Evolutionary conservation across 345 rosid species (phyloP).

Genomic region (Eutrema heterophyllum): DNA sequence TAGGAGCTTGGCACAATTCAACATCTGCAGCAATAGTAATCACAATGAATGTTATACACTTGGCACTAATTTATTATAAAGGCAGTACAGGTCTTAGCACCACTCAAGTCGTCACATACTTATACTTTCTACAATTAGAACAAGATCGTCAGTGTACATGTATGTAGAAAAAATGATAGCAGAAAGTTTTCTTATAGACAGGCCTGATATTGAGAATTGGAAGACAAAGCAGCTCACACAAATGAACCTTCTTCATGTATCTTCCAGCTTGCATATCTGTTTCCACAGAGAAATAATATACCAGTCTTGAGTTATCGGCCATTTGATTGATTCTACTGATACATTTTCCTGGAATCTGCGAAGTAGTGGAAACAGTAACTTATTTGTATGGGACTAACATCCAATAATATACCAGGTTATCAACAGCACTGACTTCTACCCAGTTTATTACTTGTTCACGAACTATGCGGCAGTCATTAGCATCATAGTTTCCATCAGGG

Average conservation of each 20-base stretch:
- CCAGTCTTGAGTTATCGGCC: constrained; percentile 45
- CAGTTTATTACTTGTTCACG: constrained; percentile 37
- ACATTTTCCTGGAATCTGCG: constrained; percentile 66
- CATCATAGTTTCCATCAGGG: constrained; percentile 30
- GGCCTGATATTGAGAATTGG: constrained; percentile 71
- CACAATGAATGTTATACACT: constrained; percentile 23
- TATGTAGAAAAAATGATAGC: constrained; percentile 1
- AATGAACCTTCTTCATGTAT: constrained; percentile 53
- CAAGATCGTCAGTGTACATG: constrained; percentile 26
- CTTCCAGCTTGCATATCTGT: constrained; percentile 61
- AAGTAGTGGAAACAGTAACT: constrained; percentile 18
- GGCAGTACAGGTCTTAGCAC: constrained; percentile 21
- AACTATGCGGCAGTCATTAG: constrained; percentile 28
- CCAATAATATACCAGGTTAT: constrained; percentile 9
- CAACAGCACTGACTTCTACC: constrained; percentile 54
- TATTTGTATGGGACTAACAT: constrained; percentile 19
- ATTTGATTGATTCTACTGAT: constrained; percentile 42
- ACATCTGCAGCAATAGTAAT: constrained; percentile 55
- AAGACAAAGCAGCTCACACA: constrained; percentile 47
- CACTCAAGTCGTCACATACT: constrained; percentile 31
- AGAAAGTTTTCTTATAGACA: constrained; percentile 18
- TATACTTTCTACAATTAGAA: constrained; percentile 42
- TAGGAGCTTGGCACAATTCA: constrained; percentile 26
- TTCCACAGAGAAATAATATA: constrained; percentile 26
- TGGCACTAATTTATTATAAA: background rate